These are phyloP conservation scores for Linnemannia hyalina DNA, from an alignment of 192 early-diverging fungal species.

Conservation along the genomic window DNA sequence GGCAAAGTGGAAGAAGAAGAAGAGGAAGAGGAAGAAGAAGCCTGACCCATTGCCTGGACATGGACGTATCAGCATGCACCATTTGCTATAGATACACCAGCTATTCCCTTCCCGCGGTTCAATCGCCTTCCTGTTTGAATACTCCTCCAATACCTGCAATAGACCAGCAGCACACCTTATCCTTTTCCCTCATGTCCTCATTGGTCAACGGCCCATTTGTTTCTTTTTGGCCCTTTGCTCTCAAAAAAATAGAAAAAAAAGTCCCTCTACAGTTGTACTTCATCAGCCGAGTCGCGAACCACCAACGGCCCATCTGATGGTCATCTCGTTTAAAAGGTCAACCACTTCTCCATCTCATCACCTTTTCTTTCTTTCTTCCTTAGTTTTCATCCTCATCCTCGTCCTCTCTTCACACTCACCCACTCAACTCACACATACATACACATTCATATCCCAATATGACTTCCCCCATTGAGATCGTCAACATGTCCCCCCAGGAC, in stretches of 20 bases:
- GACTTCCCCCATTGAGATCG: constrained; percentile 55
- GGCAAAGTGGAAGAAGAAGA: too few species aligned
- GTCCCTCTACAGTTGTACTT: too few species aligned
- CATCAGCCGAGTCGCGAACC: background rate
- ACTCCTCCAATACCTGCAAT: too few species aligned
- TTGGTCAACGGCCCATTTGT: background rate
- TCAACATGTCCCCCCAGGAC: constrained; percentile 65
- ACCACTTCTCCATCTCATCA: background rate
- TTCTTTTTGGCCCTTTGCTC: background rate
- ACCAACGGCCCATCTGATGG: background rate
- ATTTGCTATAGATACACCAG: too few species aligned
- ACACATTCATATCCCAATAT: constrained; percentile 1
- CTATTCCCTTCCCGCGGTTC: too few species aligned
- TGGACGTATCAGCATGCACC: too few species aligned
- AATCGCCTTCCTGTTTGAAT: too few species aligned
- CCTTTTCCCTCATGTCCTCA: background rate
- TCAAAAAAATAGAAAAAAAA: background rate
- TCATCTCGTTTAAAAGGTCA: background rate
- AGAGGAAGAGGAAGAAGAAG: too few species aligned
- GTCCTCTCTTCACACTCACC: background rate
- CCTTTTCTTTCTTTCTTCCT: background rate
- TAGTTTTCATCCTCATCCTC: background rate
- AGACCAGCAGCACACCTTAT: too few species aligned
- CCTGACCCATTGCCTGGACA: too few species aligned
- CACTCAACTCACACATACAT: background rate